Conservation (phyloP, 2,329 filamentous ascomycete genomes). For the Scedosporium dehoogii region DNA sequence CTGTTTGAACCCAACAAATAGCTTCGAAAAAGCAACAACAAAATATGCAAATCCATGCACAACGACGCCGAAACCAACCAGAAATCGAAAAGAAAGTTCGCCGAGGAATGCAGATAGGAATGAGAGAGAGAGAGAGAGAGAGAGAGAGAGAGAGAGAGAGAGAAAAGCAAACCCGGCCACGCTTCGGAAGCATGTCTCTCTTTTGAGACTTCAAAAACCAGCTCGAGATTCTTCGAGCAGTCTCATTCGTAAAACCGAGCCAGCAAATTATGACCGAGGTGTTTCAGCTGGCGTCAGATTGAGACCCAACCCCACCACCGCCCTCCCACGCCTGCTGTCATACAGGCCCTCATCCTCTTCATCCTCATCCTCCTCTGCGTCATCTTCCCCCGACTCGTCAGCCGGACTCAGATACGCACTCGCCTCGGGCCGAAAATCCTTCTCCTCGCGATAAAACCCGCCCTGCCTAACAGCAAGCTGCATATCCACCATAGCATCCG, state of each 20-base stretch:
- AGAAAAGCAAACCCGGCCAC: too few species aligned
- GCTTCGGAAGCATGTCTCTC: too few species aligned
- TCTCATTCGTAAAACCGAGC: not conserved
- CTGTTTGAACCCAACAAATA: not conserved
- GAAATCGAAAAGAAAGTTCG: not conserved
- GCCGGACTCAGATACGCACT: not conserved
- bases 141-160: too few species aligned
- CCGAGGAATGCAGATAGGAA: not conserved
- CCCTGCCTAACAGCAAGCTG: constrained; percentile 39
- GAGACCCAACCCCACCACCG: constrained; percentile 27
- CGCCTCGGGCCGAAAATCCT: not conserved
- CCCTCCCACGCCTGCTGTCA: constrained; percentile 16
- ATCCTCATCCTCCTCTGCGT: not conserved
- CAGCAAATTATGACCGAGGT: constrained; percentile 7
- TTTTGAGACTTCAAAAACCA: not conserved
- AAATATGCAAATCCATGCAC: not conserved
- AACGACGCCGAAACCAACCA: not conserved
- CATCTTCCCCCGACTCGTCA: constrained; percentile 9
- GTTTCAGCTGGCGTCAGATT: constrained; percentile 32
- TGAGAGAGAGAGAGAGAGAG: too few species aligned
- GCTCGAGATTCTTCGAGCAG: not conserved
- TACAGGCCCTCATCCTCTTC: not conserved
- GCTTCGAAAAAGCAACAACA: not conserved
- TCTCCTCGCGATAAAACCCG: not conserved
- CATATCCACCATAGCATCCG: constrained; percentile 54